Evolutionary conservation across 2,329 filamentous ascomycete genomes (phyloP).

Genomic region (Sporothrix brunneoviolacea): DNA sequence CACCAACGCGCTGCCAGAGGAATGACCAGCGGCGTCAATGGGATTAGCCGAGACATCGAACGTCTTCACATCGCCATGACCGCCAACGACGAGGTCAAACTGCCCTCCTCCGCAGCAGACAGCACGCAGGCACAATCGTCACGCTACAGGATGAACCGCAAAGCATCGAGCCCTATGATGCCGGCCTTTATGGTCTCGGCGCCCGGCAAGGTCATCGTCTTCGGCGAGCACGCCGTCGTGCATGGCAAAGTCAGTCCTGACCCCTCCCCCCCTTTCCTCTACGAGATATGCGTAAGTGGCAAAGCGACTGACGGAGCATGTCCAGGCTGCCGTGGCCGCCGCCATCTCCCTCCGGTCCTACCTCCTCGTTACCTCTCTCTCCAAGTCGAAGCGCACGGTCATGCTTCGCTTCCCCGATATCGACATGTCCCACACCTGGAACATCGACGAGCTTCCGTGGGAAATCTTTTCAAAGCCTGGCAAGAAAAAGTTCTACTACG

Average conservation of each 20-base stretch:
- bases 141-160: conserved; percentile 39
- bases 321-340: conserved; percentile 87
- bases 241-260: conserved; percentile 63
- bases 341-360: conserved; percentile 94
- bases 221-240: conserved; percentile 96
- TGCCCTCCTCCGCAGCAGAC: conserved; percentile 18
- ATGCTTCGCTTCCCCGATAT: conserved; percentile 89
- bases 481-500: conserved; percentile 95
- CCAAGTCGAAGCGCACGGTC: conserved; percentile 84
- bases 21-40: conserved; percentile 20
- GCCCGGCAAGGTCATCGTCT: conserved; percentile 96
- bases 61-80: conserved; percentile 21
- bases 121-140: conserved; percentile 28
- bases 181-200: conserved; percentile 97
- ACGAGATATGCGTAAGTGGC: too few species aligned
- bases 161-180: conserved; percentile 60
- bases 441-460: conserved; percentile 91
- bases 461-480: conserved; percentile 65
- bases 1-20: background rate
- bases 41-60: conserved; percentile 18
- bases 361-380: conserved; percentile 87
- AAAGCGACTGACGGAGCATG: too few species aligned
- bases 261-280: too few species aligned
- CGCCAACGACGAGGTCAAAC: conserved; percentile 29
- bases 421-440: conserved; percentile 82